Conservation (phyloP, 2,329 filamentous ascomycete genomes). For the Trichoderma oligosporum region DNA sequence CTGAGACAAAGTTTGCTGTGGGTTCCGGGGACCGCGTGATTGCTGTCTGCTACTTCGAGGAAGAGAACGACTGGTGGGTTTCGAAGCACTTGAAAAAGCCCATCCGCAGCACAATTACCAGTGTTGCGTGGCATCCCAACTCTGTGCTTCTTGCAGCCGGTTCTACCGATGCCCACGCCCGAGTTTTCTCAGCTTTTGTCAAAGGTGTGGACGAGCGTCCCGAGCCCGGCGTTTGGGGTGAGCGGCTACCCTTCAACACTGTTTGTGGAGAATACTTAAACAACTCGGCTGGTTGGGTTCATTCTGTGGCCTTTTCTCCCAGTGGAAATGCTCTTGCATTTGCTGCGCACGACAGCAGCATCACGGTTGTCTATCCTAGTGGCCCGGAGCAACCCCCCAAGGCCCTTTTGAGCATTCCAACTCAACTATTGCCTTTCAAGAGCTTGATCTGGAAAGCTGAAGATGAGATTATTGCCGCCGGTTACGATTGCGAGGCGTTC, state of each 20-base stretch:
- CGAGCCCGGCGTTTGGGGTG: constrained; percentile 86
- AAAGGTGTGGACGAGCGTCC: constrained; percentile 88
- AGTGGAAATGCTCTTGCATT: constrained; percentile 92
- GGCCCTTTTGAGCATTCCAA: constrained; percentile 86
- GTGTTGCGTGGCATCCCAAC: constrained; percentile 95
- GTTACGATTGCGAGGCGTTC: constrained; percentile 87
- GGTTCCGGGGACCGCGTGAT: constrained; percentile 94
- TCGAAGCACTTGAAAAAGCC: constrained; percentile 99
- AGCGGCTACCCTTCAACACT: constrained; percentile 94
- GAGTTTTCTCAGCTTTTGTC: constrained; percentile 93
- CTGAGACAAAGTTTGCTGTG: constrained; percentile 95
- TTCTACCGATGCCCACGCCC: constrained; percentile 93
- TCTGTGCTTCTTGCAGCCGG: constrained; percentile 90
- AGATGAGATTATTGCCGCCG: constrained; percentile 89
- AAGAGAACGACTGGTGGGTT: constrained; percentile 99
- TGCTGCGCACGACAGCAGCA: constrained; percentile 89
- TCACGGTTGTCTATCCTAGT: constrained; percentile 92
- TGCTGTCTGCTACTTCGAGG: constrained; percentile 96
- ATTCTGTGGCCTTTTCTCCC: constrained; percentile 88
- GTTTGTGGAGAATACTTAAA: constrained; percentile 96
- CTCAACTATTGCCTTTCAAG: constrained; percentile 87
- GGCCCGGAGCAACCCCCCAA: constrained; percentile 85
- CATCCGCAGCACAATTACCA: constrained; percentile 93
- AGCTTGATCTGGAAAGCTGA: constrained; percentile 90
- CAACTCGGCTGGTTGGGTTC: constrained; percentile 94